Percentiles rank a stretch among this genome's conserved stretches.
Evolutionary conservation across 495 filamentous ascomycete species (phyloP).

Genomic region (Penicillium lagena): DNA sequence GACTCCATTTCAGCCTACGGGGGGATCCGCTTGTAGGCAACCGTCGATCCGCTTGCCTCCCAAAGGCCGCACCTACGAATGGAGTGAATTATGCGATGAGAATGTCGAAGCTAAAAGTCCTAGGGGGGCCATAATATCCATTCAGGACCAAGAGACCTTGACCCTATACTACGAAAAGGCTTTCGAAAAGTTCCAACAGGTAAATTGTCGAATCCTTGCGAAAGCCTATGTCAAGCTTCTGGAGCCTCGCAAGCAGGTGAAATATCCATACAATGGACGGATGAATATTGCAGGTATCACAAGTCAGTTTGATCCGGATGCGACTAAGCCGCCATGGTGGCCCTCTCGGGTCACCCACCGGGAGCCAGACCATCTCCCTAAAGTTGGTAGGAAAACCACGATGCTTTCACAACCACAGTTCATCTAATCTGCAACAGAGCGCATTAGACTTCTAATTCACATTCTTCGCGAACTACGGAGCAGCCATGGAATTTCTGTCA

Average conservation of each 20-base stretch:
- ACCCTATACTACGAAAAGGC: conserved; percentile 55
- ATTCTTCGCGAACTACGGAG: conserved; percentile 44
- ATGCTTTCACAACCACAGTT: background rate
- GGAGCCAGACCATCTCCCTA: conserved; percentile 75
- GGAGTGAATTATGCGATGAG: conserved; percentile 18
- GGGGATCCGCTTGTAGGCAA: no score
- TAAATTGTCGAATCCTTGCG: conserved; percentile 57
- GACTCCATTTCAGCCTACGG: no score
- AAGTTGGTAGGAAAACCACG: conserved; percentile 45
- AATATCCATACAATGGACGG: conserved; percentile 68
- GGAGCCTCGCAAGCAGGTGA: conserved; percentile 78
- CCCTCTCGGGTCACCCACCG: conserved; percentile 58
- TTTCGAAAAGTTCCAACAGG: conserved; percentile 66
- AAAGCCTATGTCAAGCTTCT: conserved; percentile 78
- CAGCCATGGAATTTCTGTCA: conserved; percentile 30
- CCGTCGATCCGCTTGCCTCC: no score
- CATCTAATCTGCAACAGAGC: conserved; percentile 35
- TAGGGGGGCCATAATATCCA: conserved; percentile 35
- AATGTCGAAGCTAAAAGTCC: conserved; percentile 22
- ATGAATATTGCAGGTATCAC: conserved; percentile 28
- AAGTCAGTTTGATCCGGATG: conserved; percentile 31
- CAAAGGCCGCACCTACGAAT: background rate
- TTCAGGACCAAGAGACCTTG: conserved; percentile 46
- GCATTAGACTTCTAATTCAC: conserved; percentile 53
- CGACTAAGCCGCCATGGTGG: conserved; percentile 69